These are phyloP conservation scores for Hagleromyces aurorensis DNA, from an alignment of 805 yeast genomes.

Conservation along the genomic window DNA sequence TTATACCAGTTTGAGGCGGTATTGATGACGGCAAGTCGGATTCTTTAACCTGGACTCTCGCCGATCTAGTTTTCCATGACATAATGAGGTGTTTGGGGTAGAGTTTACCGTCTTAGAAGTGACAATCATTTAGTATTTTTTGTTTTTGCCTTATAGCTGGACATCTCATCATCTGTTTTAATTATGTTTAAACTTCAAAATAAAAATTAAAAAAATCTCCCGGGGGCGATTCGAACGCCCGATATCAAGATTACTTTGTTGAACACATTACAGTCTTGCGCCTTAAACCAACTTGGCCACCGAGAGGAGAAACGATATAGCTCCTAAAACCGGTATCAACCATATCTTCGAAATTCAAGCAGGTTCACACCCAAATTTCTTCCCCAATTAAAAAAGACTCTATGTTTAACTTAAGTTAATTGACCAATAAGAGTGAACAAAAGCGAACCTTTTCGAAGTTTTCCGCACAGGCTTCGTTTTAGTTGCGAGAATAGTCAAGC, in stretches of 20 bases:
- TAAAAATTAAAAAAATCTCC: constrained; percentile 30
- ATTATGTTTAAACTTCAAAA: constrained; percentile 2
- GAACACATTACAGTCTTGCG: constrained; percentile 31
- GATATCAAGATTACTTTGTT: constrained; percentile 37
- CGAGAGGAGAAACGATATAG: constrained; percentile 25
- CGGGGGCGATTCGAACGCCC: constrained; percentile 47
- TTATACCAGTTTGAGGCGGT: constrained; percentile 75
- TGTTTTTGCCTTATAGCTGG: too few species aligned
- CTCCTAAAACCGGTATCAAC: too few species aligned
- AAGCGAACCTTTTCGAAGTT: too few species aligned
- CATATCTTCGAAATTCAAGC: too few species aligned
- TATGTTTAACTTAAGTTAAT: too few species aligned
- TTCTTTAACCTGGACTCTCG: constrained; percentile 68
- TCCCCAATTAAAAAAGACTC: background rate
- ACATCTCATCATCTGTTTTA: background rate
- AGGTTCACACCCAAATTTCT: background rate
- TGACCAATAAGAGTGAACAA: too few species aligned
- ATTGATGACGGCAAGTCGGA: constrained; percentile 43
- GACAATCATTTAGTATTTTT: constrained; percentile 1
- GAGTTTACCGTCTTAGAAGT: too few species aligned
- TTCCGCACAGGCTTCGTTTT: background rate
- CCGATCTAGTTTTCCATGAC: constrained; percentile 38
- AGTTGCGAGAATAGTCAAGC: background rate
- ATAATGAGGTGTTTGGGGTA: constrained; percentile 3
- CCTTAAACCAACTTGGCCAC: constrained; percentile 34